Percentiles rank a stretch among this genome's conserved stretches.
Conservation (phyloP, 2,329 filamentous ascomycete genomes). For the Alternaria triticina region DNA sequence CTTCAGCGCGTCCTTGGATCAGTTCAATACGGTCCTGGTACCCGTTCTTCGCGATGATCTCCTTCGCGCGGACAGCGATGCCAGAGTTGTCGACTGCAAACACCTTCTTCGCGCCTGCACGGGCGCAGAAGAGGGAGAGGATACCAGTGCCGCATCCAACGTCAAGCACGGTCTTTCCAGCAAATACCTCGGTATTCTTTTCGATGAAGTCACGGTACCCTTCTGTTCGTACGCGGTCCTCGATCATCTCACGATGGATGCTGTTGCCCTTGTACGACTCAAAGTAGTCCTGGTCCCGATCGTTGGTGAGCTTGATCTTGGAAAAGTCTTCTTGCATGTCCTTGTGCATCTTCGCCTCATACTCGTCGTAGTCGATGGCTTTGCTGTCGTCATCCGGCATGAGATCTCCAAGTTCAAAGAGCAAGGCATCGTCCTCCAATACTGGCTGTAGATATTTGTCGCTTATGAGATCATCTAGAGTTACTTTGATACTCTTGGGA, state of each 20-base stretch:
- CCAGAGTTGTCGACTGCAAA: conserved; percentile 91
- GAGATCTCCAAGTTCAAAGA: conserved; percentile 87
- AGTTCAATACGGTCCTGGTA: conserved; percentile 78
- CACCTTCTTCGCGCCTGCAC: conserved; percentile 83
- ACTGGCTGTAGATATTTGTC: conserved; percentile 84
- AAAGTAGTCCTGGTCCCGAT: conserved; percentile 68
- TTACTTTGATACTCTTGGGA: conserved; percentile 58
- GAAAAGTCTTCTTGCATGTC: conserved; percentile 44
- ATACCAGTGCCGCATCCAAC: conserved; percentile 87
- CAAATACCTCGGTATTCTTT: conserved; percentile 85
- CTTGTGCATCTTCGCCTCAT: conserved; percentile 50
- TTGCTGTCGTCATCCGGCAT: conserved; percentile 38
- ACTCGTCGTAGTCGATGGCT: conserved; percentile 41
- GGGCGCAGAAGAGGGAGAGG: conserved; percentile 91
- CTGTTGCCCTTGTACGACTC: conserved; percentile 69
- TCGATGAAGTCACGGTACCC: conserved; percentile 96
- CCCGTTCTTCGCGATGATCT: conserved; percentile 83
- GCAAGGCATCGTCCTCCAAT: conserved; percentile 85
- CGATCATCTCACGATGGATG: conserved; percentile 96
- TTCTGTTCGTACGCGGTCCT: conserved; percentile 85
- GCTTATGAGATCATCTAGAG: conserved; percentile 69
- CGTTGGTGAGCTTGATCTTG: conserved; percentile 35
- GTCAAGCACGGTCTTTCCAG: conserved; percentile 85
- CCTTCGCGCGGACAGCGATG: conserved; percentile 84
- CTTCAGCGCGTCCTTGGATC: conserved; percentile 85